Percentiles rank a stretch among this genome's conserved stretches.
These are phyloP conservation scores for Piromyces finnis DNA, from an alignment of 192 early-diverging fungal genomes.

Conservation along the genomic window DNA sequence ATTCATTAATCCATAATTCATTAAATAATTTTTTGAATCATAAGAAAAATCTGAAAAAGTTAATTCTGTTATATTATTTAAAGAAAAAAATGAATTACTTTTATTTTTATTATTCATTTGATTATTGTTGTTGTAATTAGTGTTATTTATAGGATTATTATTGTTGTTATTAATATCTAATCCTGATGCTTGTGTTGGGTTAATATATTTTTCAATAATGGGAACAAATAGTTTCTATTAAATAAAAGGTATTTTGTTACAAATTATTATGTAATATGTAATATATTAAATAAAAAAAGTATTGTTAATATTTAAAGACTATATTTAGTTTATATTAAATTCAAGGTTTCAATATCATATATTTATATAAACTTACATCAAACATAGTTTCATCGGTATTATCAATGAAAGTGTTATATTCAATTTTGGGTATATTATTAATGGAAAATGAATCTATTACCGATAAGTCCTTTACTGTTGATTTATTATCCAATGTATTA, in stretches of 20 bases:
- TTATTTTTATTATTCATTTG: not conserved
- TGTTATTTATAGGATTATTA: not conserved
- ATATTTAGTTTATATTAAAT: no score
- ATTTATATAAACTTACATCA: not conserved
- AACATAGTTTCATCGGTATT: not conserved
- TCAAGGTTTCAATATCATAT: no score
- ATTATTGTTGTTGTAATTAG: not conserved
- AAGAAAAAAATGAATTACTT: not conserved
- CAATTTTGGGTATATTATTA: not conserved
- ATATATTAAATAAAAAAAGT: no score
- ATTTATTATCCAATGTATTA: no score
- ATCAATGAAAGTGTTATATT: not conserved
- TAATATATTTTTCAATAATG: not conserved
- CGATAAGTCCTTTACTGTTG: no score
- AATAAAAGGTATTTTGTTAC: no score
- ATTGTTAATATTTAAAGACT: no score
- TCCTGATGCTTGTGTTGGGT: not conserved
- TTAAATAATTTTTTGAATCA: not conserved
- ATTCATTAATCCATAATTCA: not conserved
- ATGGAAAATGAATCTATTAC: not conserved
- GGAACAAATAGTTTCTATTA: not conserved
- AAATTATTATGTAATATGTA: no score
- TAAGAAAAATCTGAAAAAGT: not conserved
- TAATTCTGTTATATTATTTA: not conserved
- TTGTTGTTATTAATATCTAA: not conserved